phyloP scores from a whole-genome alignment of 1,139 yeast genomes.

The Geotrichum aggregatum region DNA sequence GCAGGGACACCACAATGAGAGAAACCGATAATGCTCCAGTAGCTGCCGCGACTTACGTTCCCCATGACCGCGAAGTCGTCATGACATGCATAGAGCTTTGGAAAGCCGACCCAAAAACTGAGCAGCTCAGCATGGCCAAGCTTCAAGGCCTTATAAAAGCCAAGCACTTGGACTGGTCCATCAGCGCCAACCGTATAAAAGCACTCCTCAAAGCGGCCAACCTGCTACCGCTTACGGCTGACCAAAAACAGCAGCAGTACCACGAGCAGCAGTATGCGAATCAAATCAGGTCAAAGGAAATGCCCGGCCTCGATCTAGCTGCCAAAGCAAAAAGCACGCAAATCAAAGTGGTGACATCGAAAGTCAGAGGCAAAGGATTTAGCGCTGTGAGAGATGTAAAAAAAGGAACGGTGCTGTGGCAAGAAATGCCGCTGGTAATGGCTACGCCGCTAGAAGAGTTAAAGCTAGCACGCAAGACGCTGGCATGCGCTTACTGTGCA shows the following conservation, averaged over 20 bases:
- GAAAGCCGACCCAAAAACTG: constrained; percentile 65
- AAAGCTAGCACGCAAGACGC: constrained; percentile 58
- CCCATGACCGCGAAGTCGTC: constrained; percentile 63
- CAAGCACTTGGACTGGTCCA: constrained; percentile 36
- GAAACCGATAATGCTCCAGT: too few species aligned
- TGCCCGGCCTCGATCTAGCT: constrained; percentile 43
- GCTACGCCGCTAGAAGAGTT: constrained; percentile 70
- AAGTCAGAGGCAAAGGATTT: constrained; percentile 38
- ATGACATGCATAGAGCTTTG: constrained; percentile 60
- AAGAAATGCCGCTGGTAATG: constrained; percentile 58
- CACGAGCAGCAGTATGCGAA: constrained; percentile 27
- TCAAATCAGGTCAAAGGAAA: constrained; percentile 48
- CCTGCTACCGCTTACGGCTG: constrained; percentile 11
- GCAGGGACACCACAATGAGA: too few species aligned
- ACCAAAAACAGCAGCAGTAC: constrained; percentile 9
- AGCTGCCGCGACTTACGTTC: constrained; percentile 34
- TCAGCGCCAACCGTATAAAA: constrained; percentile 13
- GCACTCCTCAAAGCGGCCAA: constrained; percentile 26
- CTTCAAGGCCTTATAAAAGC: constrained; percentile 51
- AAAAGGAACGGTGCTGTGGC: constrained; percentile 52
- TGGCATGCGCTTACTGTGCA: constrained; percentile 71
- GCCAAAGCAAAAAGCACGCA: not conserved
- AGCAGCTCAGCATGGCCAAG: constrained; percentile 53
- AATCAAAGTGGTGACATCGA: constrained; percentile 48
- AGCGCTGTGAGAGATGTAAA: constrained; percentile 41